These are phyloP conservation scores for Funneliformis mosseae DNA, from an alignment of 192 early-diverging fungal species.

Conservation along the genomic window DNA sequence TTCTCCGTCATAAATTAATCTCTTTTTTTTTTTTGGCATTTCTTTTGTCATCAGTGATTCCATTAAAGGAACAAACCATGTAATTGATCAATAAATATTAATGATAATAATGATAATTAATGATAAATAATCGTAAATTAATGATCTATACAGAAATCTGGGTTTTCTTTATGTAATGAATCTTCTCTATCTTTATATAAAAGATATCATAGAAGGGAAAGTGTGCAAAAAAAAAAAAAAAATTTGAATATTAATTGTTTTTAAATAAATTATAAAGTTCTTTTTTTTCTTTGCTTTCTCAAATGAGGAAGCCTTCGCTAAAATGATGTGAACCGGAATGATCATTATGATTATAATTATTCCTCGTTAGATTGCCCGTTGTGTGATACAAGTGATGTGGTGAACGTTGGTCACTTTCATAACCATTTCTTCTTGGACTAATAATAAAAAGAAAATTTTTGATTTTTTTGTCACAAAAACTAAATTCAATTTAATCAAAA, in stretches of 20 bases:
- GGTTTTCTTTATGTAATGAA: not conserved
- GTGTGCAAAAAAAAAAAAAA: not conserved
- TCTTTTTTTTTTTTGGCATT: not conserved
- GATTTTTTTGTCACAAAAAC: not conserved
- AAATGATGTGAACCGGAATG: not conserved
- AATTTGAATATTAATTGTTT: not conserved
- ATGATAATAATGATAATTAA: no score
- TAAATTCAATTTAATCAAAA: not conserved
- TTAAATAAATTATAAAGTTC: not conserved
- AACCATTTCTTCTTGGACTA: not conserved
- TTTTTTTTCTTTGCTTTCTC: not conserved
- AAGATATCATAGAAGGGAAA: not conserved
- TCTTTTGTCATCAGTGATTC: not conserved
- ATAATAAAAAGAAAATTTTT: not conserved
- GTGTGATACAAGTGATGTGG: not conserved
- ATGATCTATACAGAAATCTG: not conserved
- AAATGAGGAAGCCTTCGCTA: not conserved
- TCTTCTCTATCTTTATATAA: not conserved
- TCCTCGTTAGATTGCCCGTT: not conserved
- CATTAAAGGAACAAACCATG: not conserved
- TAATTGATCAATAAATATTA: not conserved
- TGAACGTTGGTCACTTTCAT: not conserved
- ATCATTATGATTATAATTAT: not conserved
- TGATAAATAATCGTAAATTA: not conserved
- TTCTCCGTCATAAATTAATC: no score